Conservation (phyloP, 176 grass and related monocot species). For the Themeda triandra region DNA sequence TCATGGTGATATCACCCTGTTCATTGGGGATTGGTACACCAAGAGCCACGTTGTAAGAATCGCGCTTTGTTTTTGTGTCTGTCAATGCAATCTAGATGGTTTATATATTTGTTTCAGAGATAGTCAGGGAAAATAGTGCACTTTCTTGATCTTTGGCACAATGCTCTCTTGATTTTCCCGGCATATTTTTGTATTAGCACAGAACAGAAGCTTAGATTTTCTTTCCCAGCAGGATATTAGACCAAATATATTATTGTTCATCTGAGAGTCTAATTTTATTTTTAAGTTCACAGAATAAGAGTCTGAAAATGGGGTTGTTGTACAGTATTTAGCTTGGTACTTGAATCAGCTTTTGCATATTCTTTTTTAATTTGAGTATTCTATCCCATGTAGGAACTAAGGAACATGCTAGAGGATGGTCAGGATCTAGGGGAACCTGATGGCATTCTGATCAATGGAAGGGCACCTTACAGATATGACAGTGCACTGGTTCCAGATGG, state of each 20-base stretch:
- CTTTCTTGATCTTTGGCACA: conserved; percentile 13
- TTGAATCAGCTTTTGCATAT: not conserved
- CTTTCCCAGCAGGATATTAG: not conserved
- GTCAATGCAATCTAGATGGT: not conserved
- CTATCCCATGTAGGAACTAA: conserved; percentile 67
- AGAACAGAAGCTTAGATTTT: not conserved
- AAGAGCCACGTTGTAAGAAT: conserved; percentile 68
- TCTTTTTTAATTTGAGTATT: conserved; percentile 3
- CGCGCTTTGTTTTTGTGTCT: not conserved
- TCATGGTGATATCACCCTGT: conserved; percentile 69
- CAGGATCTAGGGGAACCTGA: conserved; percentile 73
- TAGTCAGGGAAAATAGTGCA: not conserved
- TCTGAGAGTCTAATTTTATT: not conserved
- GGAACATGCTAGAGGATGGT: conserved; percentile 66
- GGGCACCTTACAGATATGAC: conserved; percentile 72
- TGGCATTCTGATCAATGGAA: conserved; percentile 83
- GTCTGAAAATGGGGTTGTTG: not conserved
- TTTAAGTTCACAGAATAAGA: not conserved
- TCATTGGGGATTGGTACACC: conserved; percentile 92
- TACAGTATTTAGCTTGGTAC: not conserved
- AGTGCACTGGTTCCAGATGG: conserved; percentile 52
- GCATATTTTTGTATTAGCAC: not conserved
- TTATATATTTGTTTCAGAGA: not conserved
- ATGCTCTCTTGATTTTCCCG: not conserved
- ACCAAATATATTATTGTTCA: not conserved